These are phyloP conservation scores for Tinospora cordifolia DNA, from an alignment of 164 flowering plant genomes.

Conservation along the genomic window DNA sequence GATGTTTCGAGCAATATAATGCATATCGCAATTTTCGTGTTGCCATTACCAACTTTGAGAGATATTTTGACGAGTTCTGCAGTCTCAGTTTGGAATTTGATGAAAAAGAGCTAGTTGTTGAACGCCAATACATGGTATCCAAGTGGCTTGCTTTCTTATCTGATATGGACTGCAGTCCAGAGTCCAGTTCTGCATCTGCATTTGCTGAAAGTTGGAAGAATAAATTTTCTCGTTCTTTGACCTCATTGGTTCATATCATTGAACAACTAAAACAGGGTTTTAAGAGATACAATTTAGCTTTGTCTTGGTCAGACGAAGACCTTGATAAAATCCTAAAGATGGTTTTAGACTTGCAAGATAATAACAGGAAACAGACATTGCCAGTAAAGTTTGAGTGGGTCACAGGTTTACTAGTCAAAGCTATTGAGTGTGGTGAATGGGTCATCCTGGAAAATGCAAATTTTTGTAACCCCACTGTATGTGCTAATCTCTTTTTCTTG, in stretches of 20 bases:
- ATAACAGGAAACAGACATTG: conserved; percentile 24
- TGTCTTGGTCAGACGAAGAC: conserved; percentile 48
- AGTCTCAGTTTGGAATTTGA: conserved; percentile 39
- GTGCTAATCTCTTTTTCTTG: conserved; percentile 9
- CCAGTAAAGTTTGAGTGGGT: conserved; percentile 94
- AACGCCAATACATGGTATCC: conserved; percentile 29
- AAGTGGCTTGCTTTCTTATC: conserved; percentile 57
- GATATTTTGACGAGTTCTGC: conserved; percentile 50
- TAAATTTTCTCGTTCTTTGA: conserved; percentile 25
- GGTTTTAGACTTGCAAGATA: conserved; percentile 45
- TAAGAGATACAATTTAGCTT: conserved; percentile 22
- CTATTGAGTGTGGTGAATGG: conserved; percentile 95
- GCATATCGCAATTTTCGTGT: conserved; percentile 49
- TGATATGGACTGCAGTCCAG: conserved; percentile 17
- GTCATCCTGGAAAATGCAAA: conserved; percentile 92
- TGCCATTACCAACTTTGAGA: conserved; percentile 49
- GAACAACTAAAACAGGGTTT: conserved; percentile 33
- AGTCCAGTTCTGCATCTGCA: conserved; percentile 21
- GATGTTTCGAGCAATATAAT: conserved; percentile 90
- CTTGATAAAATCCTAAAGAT: conserved; percentile 32
- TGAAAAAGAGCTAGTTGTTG: conserved; percentile 22
- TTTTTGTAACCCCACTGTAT: conserved; percentile 93
- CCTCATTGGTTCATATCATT: conserved; percentile 46
- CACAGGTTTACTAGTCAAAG: conserved; percentile 66
- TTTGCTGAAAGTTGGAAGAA: conserved; percentile 29